Evolutionary conservation across 73 alveolate genomes (phyloP).

Genomic region (Tetrahymena malaccensis): DNA sequence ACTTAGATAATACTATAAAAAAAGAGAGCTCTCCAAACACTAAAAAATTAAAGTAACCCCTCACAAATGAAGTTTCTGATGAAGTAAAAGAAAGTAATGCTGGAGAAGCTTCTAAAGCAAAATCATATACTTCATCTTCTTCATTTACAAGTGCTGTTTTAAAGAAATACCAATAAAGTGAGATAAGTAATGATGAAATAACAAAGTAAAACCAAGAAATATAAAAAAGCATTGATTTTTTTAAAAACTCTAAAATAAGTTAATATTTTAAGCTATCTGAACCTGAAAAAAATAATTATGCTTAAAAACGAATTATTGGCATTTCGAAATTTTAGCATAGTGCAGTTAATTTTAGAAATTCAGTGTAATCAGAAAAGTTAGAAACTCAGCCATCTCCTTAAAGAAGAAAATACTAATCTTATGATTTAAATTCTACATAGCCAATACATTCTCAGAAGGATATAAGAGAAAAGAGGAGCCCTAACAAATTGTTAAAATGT

Average conservation of each 20-base stretch:
- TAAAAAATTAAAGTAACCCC: neutral
- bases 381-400: neutral
- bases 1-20: neutral
- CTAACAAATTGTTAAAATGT: neutral
- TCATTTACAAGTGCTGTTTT: neutral
- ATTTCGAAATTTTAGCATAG: neutral
- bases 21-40: neutral
- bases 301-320: neutral
- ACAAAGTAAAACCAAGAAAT: neutral
- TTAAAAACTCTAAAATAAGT: neutral
- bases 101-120: neutral
- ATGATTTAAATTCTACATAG: neutral
- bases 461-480: neutral
- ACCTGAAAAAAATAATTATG: neutral
- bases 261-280: neutral
- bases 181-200: neutral
- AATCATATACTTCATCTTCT: neutral
- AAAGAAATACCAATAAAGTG: neutral
- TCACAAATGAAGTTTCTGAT: neutral
- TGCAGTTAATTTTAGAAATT: neutral
- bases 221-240: neutral
- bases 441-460: neutral
- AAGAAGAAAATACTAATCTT: neutral
- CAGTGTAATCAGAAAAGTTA: neutral
- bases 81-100: neutral